These are phyloP conservation scores for Akebia trifoliata DNA, from an alignment of 164 flowering plant species.

Conservation along the genomic window DNA sequence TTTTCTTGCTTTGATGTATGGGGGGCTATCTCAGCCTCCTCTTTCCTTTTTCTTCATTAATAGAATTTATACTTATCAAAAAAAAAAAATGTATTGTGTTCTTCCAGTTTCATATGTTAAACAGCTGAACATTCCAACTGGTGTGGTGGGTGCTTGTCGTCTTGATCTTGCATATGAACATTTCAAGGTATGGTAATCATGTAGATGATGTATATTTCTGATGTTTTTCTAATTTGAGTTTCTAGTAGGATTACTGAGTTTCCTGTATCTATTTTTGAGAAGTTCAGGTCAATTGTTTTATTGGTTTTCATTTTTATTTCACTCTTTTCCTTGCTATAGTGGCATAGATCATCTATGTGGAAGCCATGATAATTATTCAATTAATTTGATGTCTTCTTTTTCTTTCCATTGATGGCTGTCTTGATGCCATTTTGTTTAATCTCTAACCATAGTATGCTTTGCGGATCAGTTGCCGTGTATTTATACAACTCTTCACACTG, in stretches of 20 bases:
- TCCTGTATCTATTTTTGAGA: neutral
- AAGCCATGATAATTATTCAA: no score
- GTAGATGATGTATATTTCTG: neutral
- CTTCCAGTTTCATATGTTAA: constrained; percentile 76
- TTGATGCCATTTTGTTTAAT: neutral
- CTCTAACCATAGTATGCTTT: neutral
- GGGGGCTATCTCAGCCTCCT: no score
- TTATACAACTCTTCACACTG: no score
- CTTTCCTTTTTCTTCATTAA: neutral
- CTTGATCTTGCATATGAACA: constrained; percentile 95
- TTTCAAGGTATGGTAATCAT: constrained; percentile 67
- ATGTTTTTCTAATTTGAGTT: neutral
- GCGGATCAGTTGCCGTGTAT: no score
- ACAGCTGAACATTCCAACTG: constrained; percentile 83
- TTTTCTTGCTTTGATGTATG: no score
- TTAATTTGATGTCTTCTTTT: no score
- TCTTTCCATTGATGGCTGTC: neutral
- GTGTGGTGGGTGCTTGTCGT: constrained; percentile 93
- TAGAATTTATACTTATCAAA: no score
- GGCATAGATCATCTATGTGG: no score
- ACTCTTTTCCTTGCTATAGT: no score
- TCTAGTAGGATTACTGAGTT: neutral
- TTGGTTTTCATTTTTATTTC: neutral
- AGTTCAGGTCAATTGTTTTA: neutral
- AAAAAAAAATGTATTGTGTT: neutral